Percentiles rank a stretch among this genome's conserved stretches.
Conservation (phyloP, 352 stramenopile genomes). For the Aphanomyces invadans region DNA sequence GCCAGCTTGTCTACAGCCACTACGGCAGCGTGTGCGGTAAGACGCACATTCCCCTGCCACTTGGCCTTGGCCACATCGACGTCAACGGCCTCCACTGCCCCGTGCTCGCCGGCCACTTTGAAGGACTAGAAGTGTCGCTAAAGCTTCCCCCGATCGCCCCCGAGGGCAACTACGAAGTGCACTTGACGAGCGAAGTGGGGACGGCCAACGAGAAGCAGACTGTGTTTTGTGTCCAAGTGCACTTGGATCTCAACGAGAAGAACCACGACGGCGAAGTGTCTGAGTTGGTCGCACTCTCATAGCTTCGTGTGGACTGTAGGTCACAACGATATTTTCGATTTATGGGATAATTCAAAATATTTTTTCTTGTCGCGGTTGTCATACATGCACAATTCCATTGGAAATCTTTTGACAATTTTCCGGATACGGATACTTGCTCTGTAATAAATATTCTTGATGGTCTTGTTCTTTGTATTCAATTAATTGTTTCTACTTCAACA, state of each 20-base stretch:
- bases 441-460: neutral
- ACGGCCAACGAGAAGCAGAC: constrained; percentile 37
- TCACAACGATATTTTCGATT: no score
- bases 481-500: neutral
- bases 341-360: no score
- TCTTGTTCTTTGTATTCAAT: neutral
- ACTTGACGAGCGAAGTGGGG: constrained; percentile 39
- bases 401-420: neutral
- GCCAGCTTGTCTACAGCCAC: constrained; percentile 64
- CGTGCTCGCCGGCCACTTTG: constrained; percentile 51
- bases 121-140: constrained; percentile 66
- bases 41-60: constrained; percentile 66
- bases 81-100: constrained; percentile 74
- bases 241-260: constrained; percentile 46
- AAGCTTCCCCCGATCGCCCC: constrained; percentile 76
- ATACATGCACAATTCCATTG: no score
- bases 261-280: constrained; percentile 47
- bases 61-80: constrained; percentile 79
- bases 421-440: neutral
- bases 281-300: constrained; percentile 27
- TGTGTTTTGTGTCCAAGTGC: constrained; percentile 77
- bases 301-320: neutral
- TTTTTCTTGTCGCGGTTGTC: no score
- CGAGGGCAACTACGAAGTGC: constrained; percentile 72
- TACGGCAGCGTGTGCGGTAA: constrained; percentile 65